Base-by-base conservation (phyloP, 306 rosid species). In the Medicago ruthenica region DNA sequence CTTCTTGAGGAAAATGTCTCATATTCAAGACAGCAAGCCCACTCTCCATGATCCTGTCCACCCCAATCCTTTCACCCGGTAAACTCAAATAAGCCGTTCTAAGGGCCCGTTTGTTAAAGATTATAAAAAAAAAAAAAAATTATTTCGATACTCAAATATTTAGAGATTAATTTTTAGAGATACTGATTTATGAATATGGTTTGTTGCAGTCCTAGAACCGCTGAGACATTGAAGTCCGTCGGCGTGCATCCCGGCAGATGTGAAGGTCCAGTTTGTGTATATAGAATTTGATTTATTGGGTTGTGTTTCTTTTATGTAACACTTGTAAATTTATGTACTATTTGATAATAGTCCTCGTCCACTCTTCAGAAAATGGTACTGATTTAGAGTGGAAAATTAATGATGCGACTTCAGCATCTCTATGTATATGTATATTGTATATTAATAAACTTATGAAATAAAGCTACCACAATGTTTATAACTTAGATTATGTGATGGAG, bases 51-150 rank as follows among this genome's bases (percentile, higher is more conserved):
- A 81, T 6, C 73, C 88, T 1, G 14, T 41, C 3, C 88, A 36
- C 54, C 88, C 88, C 12, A 50, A 85, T n/a, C 88, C 85, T 9
- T 85, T 58, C 68, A 78, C 79, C 15, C 77, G 15, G 88, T 34
- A 34, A 4, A 6, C 37, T 4, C 37, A 34, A 34, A 34, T 34
- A 34, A 34, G 5, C 37, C 1, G 6, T 34, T 34, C 37, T 34
- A 34, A 4, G 37, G 37, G 37, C 7, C 5, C 37, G 37, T 34
- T 34, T 5, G 7, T 34, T 34, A 34, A 4, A 34, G 6, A 34
- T 34, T 34, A 34, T 34, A 31, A 31, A 31, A 24, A 27, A 27
- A 3, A 27, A 27, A 3, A 27, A 27, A 27, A 27, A 27, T 0
- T 0, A 27, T 27, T 3, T 27, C 4, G 31, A 3, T 27, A 3